These are phyloP conservation scores for Sclerotinia borealis DNA, from an alignment of 2,329 filamentous ascomycete species.

Conservation along the genomic window DNA sequence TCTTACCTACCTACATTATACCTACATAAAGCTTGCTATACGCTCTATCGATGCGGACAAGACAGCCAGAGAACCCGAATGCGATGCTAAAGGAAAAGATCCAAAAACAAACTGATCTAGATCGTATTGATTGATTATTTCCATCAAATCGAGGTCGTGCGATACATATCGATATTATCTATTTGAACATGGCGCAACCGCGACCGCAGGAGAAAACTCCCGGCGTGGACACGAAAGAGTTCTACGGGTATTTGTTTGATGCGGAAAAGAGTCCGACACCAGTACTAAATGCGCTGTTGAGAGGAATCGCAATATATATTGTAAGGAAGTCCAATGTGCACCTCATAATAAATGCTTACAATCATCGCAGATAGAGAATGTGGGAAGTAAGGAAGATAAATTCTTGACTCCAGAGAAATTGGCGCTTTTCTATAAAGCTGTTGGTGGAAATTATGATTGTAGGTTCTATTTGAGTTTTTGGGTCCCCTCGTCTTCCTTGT, in stretches of 20 bases:
- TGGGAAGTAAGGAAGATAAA: conserved; percentile 50
- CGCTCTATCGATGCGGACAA: conserved; percentile 8
- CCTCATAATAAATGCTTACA: neutral
- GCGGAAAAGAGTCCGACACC: conserved; percentile 61
- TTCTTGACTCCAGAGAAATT: conserved; percentile 61
- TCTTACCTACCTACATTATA: neutral
- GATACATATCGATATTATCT: conserved; percentile 12
- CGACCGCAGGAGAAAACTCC: conserved; percentile 18
- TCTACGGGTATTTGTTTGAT: conserved; percentile 64
- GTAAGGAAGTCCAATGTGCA: conserved; percentile 44
- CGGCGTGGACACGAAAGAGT: conserved; percentile 26
- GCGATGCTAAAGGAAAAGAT: neutral
- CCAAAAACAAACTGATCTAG: neutral
- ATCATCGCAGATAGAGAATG: conserved; percentile 44
- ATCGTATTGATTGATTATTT: neutral
- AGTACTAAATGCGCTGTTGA: conserved; percentile 60
- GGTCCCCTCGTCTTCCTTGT: neutral
- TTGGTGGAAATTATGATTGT: conserved; percentile 72
- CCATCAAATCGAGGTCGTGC: neutral
- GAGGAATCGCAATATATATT: conserved; percentile 63
- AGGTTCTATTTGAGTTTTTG: conserved; percentile 16
- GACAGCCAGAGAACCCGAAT: neutral
- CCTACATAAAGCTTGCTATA: neutral
- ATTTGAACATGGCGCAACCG: conserved; percentile 4
- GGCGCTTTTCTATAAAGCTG: conserved; percentile 68